Conservation (phyloP, 441 rosid genomes). For the Macaranga tanarius region DNA sequence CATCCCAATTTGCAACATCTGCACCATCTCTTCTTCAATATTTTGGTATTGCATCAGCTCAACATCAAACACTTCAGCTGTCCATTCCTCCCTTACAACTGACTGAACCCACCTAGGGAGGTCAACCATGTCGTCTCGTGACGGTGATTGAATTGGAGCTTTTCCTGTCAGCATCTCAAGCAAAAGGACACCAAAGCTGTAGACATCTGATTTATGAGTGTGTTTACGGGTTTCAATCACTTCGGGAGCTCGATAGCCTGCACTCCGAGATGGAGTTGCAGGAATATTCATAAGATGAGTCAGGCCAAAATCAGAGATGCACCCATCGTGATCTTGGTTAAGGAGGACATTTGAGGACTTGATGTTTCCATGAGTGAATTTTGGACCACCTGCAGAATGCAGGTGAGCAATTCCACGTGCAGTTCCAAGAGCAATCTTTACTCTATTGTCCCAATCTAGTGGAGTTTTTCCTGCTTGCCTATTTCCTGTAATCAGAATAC, state of each 20-base stretch:
- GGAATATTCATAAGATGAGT: conserved; percentile 68
- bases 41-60: conserved; percentile 76
- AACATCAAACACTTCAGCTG: conserved; percentile 87
- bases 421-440: conserved; percentile 70
- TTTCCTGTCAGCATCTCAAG: conserved; percentile 90
- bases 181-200: conserved; percentile 83
- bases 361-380: conserved; percentile 80
- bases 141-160: conserved; percentile 70
- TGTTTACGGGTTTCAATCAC: conserved; percentile 83
- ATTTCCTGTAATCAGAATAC: conserved; percentile 45
- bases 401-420: conserved; percentile 74
- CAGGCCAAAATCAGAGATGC: conserved; percentile 73
- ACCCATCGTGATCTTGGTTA: conserved; percentile 50
- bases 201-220: conserved; percentile 78
- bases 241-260: conserved; percentile 91
- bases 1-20: conserved; percentile 93
- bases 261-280: conserved; percentile 60
- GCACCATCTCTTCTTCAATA: conserved; percentile 97
- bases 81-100: conserved; percentile 96
- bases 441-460: conserved; percentile 72
- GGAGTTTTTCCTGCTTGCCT: conserved; percentile 61
- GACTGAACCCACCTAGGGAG: conserved; percentile 94
- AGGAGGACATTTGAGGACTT: conserved; percentile 85
- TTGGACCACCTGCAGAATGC: conserved; percentile 63
- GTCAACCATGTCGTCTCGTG: conserved; percentile 75